phyloP scores from a whole-genome alignment of 2,329 filamentous ascomycete genomes.

The Stemphylium lycopersici region DNA sequence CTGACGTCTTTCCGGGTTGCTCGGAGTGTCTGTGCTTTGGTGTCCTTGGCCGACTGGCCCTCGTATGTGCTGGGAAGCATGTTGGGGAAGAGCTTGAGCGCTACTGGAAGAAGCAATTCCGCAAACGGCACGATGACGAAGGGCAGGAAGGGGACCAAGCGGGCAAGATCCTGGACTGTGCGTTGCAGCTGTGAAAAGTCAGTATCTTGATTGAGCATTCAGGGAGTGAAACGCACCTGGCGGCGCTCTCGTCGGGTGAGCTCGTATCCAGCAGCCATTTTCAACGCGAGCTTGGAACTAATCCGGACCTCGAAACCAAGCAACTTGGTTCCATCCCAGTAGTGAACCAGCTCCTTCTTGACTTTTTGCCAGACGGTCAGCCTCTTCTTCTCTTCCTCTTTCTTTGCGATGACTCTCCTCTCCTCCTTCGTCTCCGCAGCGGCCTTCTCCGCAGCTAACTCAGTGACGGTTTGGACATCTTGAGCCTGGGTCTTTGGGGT shows the following conservation, averaged over 20 bases:
- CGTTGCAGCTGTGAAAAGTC: conserved; percentile 67
- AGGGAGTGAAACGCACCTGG: conserved; percentile 59
- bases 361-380: conserved; percentile 89
- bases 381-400: conserved; percentile 76
- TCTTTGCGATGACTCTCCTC: conserved; percentile 65
- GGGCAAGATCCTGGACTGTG: conserved; percentile 91
- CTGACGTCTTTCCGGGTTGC: conserved; percentile 93
- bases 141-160: conserved; percentile 92
- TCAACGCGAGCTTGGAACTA: conserved; percentile 86
- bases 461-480: conserved; percentile 61
- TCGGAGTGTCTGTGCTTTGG: conserved; percentile 80
- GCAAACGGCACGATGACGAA: conserved; percentile 97
- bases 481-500: conserved; percentile 55
- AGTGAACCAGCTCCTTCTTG: conserved; percentile 91
- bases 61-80: conserved; percentile 97
- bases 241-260: conserved; percentile 90
- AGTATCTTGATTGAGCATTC: conserved; percentile 4
- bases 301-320: conserved; percentile 91
- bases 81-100: conserved; percentile 94
- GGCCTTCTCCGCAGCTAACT: conserved; percentile 67
- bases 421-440: conserved; percentile 55
- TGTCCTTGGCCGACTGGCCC: conserved; percentile 85
- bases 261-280: conserved; percentile 98
- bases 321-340: conserved; percentile 98
- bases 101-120: conserved; percentile 88